A percentile compares a stretch with the other conserved stretches of the same genome.
phyloP scores from a whole-genome alignment of 106 monocot genomes.

The Dendrobium huoshanense region DNA sequence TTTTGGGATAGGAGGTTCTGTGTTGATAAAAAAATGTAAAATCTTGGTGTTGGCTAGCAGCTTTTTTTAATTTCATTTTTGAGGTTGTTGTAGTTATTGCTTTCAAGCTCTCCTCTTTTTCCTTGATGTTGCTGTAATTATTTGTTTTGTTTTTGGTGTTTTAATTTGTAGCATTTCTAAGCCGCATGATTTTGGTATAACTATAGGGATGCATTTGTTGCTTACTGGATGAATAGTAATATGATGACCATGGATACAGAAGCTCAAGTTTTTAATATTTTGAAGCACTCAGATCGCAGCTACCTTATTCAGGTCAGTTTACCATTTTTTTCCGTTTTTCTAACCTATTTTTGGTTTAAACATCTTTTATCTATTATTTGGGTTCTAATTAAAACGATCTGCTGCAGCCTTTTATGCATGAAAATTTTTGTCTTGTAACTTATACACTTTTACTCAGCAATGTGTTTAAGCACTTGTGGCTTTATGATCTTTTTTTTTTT shows the following conservation, averaged over 20 bases:
- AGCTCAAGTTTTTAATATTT: conserved; percentile 67
- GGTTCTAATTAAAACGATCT: background rate
- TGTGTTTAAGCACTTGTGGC: background rate
- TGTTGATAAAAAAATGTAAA: background rate
- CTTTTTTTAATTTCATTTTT: background rate
- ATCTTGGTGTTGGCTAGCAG: background rate
- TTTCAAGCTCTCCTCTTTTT: background rate
- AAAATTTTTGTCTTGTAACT: background rate
- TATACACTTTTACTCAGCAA: background rate
- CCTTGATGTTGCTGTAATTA: background rate
- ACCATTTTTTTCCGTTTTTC: background rate
- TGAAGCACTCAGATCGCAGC: conserved; percentile 68
- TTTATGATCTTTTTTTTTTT: background rate
- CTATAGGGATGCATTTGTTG: conserved; percentile 79
- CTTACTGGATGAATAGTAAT: conserved; percentile 83
- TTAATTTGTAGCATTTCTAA: background rate
- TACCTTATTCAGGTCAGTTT: conserved; percentile 71
- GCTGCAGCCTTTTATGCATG: background rate
- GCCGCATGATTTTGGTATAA: background rate
- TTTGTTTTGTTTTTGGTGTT: background rate
- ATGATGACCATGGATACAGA: conserved; percentile 84
- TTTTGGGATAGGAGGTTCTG: background rate
- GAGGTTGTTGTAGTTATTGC: background rate
- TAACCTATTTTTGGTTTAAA: background rate
- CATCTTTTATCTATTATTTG: background rate